phyloP scores from a whole-genome alignment of 1,284 basidiomycete species.

The Pseudozyma thailandica region DNA sequence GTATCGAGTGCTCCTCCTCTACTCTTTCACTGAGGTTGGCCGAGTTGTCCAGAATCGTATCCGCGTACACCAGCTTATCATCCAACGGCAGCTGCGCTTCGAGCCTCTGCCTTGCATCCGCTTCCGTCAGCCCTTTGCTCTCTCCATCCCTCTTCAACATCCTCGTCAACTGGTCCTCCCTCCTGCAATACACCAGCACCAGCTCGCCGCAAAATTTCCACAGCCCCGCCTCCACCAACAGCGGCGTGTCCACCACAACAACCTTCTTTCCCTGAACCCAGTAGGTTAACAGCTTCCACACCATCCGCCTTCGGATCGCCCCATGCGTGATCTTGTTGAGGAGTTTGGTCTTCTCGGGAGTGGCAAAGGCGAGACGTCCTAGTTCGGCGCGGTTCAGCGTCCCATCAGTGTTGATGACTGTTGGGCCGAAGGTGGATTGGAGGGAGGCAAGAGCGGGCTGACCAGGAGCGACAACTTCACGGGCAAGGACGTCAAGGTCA shows the following conservation, averaged over 20 bases:
- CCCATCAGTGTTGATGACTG: conserved; percentile 78
- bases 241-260: conserved; percentile 90
- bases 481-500: conserved; percentile 91
- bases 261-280: conserved; percentile 84
- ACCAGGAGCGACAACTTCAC: conserved; percentile 86
- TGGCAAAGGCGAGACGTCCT: conserved; percentile 81
- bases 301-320: conserved; percentile 81
- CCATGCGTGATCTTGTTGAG: conserved; percentile 91
- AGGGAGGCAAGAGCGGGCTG: conserved; percentile 79
- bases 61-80: conserved; percentile 84
- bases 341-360: conserved; percentile 75
- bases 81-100: conserved; percentile 83
- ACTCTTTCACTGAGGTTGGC: conserved; percentile 71
- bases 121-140: conserved; percentile 69
- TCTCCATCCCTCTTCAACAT: conserved; percentile 62
- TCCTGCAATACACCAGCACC: conserved; percentile 80
- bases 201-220: conserved; percentile 86
- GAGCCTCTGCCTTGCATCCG: conserved; percentile 77
- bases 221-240: conserved; percentile 88
- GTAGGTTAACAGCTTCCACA: conserved; percentile 75
- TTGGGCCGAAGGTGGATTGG: conserved; percentile 77
- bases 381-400: conserved; percentile 84
- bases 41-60: conserved; percentile 88
- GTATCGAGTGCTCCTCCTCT: background rate
- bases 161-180: conserved; percentile 57